A percentile compares a stretch with the other conserved stretches of the same genome.
Evolutionary conservation across 2,329 filamentous ascomycete genomes (phyloP).

Genomic region (Colletotrichum liriopes): DNA sequence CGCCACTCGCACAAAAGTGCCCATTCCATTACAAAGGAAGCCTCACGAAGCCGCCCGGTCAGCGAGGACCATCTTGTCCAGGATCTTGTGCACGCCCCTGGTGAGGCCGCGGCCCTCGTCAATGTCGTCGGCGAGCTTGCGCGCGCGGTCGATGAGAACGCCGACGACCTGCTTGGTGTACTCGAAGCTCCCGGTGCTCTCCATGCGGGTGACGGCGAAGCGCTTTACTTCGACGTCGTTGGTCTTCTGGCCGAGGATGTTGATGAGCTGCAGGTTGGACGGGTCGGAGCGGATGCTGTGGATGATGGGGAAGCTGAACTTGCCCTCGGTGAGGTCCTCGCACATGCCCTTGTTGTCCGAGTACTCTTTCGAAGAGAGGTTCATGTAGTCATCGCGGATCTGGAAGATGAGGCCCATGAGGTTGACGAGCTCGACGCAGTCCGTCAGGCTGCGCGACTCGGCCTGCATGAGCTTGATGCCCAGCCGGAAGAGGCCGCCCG

Average conservation of each 20-base stretch:
- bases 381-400: slow-evolving; percentile 94
- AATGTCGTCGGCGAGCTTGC: slow-evolving; percentile 74
- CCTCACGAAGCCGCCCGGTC: not conserved
- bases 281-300: slow-evolving; percentile 89
- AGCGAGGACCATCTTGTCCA: slow-evolving; percentile 74
- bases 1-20: not conserved
- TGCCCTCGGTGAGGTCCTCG: slow-evolving; percentile 96
- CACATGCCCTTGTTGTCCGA: slow-evolving; percentile 92
- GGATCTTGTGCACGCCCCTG: slow-evolving; percentile 74
- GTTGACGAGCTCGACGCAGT: slow-evolving; percentile 89
- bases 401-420: slow-evolving; percentile 90
- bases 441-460: slow-evolving; percentile 70
- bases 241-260: slow-evolving; percentile 93
- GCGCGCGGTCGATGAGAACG: slow-evolving; percentile 76
- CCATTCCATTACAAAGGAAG: too few species aligned
- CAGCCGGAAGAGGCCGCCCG: slow-evolving; percentile 87
- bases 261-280: slow-evolving; percentile 84
- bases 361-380: slow-evolving; percentile 83
- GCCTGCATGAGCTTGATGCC: slow-evolving; percentile 92
- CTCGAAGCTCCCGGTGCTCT: slow-evolving; percentile 88
- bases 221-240: slow-evolving; percentile 89
- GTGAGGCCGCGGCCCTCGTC: slow-evolving; percentile 73
- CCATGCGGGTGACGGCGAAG: slow-evolving; percentile 94
- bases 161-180: slow-evolving; percentile 82
- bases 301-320: slow-evolving; percentile 96